Percentiles rank a stretch among this genome's conserved stretches.
These are phyloP conservation scores for Botrytis fragariae DNA, from an alignment of 2,329 filamentous ascomycete genomes.

Conservation along the genomic window DNA sequence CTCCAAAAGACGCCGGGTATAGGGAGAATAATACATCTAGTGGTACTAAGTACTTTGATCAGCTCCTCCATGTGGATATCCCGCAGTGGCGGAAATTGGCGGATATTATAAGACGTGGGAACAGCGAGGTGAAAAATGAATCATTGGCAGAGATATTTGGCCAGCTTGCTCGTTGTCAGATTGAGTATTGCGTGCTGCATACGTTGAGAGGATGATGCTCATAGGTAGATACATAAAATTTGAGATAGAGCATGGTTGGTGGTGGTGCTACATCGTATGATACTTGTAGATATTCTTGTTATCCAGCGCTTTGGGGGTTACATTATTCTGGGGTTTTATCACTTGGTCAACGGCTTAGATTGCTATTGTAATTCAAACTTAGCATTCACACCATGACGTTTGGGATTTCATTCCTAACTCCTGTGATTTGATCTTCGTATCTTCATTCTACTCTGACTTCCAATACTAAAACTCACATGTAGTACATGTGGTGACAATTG, in stretches of 20 bases:
- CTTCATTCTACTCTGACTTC: neutral
- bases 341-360: too few relatives aligned
- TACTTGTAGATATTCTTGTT: neutral
- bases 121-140: neutral
- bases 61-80: neutral
- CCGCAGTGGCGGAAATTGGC: neutral
- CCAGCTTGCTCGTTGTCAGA: neutral
- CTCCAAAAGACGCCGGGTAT: neutral
- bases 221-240: neutral
- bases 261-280: neutral
- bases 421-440: neutral
- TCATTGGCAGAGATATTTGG: neutral
- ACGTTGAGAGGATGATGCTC: neutral
- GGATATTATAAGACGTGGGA: neutral
- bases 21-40: neutral
- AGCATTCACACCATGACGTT: neutral
- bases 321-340: neutral
- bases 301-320: neutral
- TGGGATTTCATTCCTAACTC: neutral
- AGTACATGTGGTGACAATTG: neutral
- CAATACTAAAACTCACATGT: neutral
- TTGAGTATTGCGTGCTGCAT: neutral
- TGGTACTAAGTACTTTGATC: neutral
- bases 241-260: neutral
- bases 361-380: neutral